Base-by-base conservation (phyloP, 495 filamentous ascomycete species). In the Lineolata rhizophorae region DNA sequence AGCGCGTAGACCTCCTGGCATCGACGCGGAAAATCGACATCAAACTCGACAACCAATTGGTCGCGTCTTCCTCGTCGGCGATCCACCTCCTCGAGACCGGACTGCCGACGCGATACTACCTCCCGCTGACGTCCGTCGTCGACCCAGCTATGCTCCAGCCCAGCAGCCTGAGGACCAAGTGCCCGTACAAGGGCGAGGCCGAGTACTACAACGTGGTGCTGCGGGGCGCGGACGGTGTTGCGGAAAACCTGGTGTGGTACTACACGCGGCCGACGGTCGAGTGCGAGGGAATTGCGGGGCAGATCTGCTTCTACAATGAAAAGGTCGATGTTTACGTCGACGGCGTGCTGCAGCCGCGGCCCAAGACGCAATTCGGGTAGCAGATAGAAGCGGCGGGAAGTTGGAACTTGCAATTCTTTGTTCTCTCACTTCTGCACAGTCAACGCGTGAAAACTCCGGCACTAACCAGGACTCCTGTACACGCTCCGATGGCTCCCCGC, bases 301-400 rank as follows among this genome's bases (percentile, higher is more conserved):
- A 35, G 10, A 35, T 39, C 24, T 35, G 37, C 25, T 39, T 39
- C 32, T 39, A 39, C 20, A 36, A 36, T 4, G 37, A 39, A 27
- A 12, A 12, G 15, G 31, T 34, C 4, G 33, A 36, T 10, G 18
- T 39, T 8, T 3, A 18, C 2, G 37, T 39, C 5, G 37, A 39
- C 16, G 37, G 37, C 10, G 37, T 36, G 9, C 8, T 8, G 12
- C 8, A 26, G 22, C 22, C 8, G 22, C 22, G 12, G 22, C 22
- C 22, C 8, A 26, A 8, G 8, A 26, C 22, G 12, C 8, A 26
- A 26, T 26, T 26, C n/a, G n/a, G n/a, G n/a, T n/a, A n/a, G n/a
- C n/a, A n/a, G n/a, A n/a, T n/a, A n/a, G n/a, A n/a, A n/a, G n/a
- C n/a, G n/a, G n/a, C n/a, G n/a, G n/a, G n/a, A n/a, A n/a, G n/a